phyloP scores from a whole-genome alignment of 1,284 basidiomycete species.

The Cutaneotrichosporon cutaneum region DNA sequence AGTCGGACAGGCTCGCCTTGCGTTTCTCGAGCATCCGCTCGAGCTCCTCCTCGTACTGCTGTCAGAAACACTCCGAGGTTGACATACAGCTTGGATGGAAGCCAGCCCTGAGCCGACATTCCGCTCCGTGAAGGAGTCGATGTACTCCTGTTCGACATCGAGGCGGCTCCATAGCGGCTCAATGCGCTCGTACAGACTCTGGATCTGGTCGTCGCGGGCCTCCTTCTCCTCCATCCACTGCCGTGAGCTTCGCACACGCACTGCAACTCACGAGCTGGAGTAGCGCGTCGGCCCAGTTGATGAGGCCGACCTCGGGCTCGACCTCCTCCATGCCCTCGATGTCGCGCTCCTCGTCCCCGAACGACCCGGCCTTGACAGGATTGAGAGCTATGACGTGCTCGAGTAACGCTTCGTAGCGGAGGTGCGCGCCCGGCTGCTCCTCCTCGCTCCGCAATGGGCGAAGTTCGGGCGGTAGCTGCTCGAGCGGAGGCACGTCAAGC shows the following conservation, averaged over 20 bases:
- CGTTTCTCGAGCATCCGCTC: constrained; percentile 87
- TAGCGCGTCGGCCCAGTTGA: constrained; percentile 42
- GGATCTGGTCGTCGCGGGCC: constrained; percentile 42
- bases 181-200: constrained; percentile 48
- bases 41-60: constrained; percentile 78
- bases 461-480: constrained; percentile 37
- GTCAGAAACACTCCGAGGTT: constrained; percentile 3
- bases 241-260: neutral
- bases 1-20: constrained; percentile 79
- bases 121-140: constrained; percentile 48
- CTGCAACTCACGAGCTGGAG: constrained; percentile 32
- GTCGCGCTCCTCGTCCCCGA: constrained; percentile 36
- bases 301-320: constrained; percentile 46
- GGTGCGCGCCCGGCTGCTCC: constrained; percentile 37
- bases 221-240: constrained; percentile 45
- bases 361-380: constrained; percentile 20
- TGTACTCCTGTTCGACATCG: constrained; percentile 42
- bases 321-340: constrained; percentile 42
- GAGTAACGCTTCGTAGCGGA: constrained; percentile 33
- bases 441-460: constrained; percentile 31
- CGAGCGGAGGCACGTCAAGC: constrained; percentile 36
- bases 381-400: constrained; percentile 31
- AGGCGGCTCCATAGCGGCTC: constrained; percentile 50
- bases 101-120: constrained; percentile 47
- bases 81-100: constrained; percentile 45